Evolutionary conservation across 179 eudicot species (phyloP).

Genomic region (Amaranthus tricolor): DNA sequence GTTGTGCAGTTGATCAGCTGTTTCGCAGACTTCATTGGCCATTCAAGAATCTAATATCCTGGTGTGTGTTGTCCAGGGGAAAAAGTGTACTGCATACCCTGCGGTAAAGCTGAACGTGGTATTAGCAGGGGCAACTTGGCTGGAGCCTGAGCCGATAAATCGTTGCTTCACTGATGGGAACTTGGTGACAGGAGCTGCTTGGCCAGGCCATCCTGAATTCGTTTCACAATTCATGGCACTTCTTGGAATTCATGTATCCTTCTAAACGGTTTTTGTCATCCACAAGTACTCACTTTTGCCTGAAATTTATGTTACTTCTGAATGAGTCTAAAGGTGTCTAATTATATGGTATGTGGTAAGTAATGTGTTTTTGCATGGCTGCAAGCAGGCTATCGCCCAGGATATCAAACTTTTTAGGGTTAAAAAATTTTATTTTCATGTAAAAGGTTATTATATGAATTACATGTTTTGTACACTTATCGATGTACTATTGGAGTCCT

Average conservation of each 20-base stretch:
- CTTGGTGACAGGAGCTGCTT: conserved; percentile 96
- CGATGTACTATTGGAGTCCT: no score
- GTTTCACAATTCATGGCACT: conserved; percentile 83
- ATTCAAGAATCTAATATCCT: no score
- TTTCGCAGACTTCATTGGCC: no score
- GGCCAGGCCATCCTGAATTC: conserved; percentile 99
- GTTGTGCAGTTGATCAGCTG: not conserved
- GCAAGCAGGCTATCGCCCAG: no score
- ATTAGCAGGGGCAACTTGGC: conserved; percentile 75
- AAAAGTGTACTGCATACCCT: conserved; percentile 95
- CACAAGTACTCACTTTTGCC: not conserved
- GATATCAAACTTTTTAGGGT: no score
- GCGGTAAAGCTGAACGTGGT: conserved; percentile 91
- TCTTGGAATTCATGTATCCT: conserved; percentile 57
- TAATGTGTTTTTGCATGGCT: no score
- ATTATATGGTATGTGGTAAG: no score
- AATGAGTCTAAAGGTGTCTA: no score
- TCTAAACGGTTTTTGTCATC: conserved; percentile 29
- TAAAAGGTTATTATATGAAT: no score
- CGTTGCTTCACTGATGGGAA: conserved; percentile 93
- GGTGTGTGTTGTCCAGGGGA: conserved; percentile 46
- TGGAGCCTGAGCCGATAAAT: conserved; percentile 86
- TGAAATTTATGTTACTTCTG: not conserved
- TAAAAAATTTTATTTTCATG: no score
- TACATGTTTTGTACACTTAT: no score